Evolutionary conservation across 768 basidiomycete genomes (phyloP).

Genomic region (Tulasnella calospora): DNA sequence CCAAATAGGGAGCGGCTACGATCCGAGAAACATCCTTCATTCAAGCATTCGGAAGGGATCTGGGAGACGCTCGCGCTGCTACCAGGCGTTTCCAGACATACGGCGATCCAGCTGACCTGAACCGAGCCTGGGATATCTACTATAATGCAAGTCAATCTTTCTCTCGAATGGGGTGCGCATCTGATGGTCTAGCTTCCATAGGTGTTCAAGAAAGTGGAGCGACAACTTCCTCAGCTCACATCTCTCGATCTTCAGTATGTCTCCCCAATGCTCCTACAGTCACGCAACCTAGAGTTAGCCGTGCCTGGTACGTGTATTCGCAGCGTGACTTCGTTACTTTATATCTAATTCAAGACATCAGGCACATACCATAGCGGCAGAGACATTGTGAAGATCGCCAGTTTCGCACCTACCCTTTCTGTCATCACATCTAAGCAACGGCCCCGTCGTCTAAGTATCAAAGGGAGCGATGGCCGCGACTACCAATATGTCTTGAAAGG

Average conservation of each 20-base stretch:
- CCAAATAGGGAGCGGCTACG: conserved; percentile 80
- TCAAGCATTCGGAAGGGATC: conserved; percentile 88
- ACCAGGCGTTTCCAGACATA: conserved; percentile 79
- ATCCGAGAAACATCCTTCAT: conserved; percentile 91
- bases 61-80: conserved; percentile 87
- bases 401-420: conserved; percentile 82
- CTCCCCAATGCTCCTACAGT: conserved; percentile 84
- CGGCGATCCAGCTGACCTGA: conserved; percentile 83
- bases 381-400: conserved; percentile 70
- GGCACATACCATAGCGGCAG: conserved; percentile 91
- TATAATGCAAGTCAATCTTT: conserved; percentile 61
- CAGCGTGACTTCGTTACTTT: not conserved
- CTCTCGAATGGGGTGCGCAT: not conserved
- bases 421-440: conserved; percentile 97
- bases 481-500: conserved; percentile 92
- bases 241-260: conserved; percentile 95
- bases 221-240: conserved; percentile 81
- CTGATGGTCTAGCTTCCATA: conserved; percentile 34
- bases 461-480: conserved; percentile 87
- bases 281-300: conserved; percentile 87
- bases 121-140: conserved; percentile 99
- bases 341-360: conserved; percentile 33
- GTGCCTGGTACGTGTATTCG: conserved; percentile 67
- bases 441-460: conserved; percentile 78
- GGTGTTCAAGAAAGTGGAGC: conserved; percentile 96